A percentile compares a stretch with the other conserved stretches of the same genome.
phyloP scores from a whole-genome alignment of 371 early-diverging fungal species.

The Rhizomucor pusillus region DNA sequence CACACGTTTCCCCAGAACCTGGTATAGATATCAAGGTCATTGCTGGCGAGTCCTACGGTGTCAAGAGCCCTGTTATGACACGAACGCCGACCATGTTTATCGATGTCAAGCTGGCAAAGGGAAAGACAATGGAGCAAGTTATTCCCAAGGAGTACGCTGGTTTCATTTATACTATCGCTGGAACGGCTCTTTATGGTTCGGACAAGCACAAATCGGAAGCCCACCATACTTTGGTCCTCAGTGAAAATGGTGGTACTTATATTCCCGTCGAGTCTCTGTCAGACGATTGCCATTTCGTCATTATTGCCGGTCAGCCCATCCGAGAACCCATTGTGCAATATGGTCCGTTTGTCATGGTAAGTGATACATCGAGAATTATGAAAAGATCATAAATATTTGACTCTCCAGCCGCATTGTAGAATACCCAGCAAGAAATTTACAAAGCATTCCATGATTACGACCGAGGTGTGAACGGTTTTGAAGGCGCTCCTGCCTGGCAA shows the following conservation, averaged over 20 bases:
- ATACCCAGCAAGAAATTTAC: slow-evolving; percentile 49
- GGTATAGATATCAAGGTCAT: slow-evolving; percentile 74
- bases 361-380: background rate
- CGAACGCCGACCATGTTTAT: slow-evolving; percentile 72
- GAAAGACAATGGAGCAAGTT: slow-evolving; percentile 49
- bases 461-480: slow-evolving; percentile 51
- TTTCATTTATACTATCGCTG: slow-evolving; percentile 68
- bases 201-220: slow-evolving; percentile 47
- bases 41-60: slow-evolving; percentile 70
- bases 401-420: slow-evolving; percentile 10
- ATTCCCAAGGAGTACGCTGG: slow-evolving; percentile 63
- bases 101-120: slow-evolving; percentile 59
- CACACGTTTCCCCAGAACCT: slow-evolving; percentile 50
- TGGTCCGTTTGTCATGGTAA: slow-evolving; percentile 63
- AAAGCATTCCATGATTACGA: slow-evolving; percentile 54
- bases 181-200: slow-evolving; percentile 53
- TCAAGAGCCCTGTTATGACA: slow-evolving; percentile 59
- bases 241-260: slow-evolving; percentile 39
- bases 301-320: slow-evolving; percentile 61
- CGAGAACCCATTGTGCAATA: slow-evolving; percentile 56
- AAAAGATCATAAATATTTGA: background rate
- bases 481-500: slow-evolving; percentile 47
- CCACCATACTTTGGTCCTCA: slow-evolving; percentile 52
- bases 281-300: slow-evolving; percentile 54
- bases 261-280: slow-evolving; percentile 48